Conservation (phyloP, 179 eudicot species). For the Gypsophila paniculata region DNA sequence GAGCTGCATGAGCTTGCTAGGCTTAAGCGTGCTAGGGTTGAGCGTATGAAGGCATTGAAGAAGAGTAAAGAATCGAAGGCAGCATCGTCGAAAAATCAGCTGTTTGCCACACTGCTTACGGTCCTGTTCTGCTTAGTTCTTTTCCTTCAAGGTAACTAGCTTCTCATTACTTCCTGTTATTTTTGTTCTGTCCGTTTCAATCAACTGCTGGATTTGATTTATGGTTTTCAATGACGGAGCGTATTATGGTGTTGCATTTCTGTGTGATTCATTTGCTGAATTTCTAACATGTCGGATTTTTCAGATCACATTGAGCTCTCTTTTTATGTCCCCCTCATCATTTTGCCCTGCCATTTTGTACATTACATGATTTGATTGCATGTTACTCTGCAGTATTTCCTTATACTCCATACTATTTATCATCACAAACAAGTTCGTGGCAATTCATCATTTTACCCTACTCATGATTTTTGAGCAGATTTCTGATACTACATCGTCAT, state of each 20-base stretch:
- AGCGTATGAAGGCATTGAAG: constrained; percentile 78
- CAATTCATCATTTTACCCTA: background rate
- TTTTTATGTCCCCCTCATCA: background rate
- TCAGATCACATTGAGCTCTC: background rate
- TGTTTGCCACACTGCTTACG: constrained; percentile 59
- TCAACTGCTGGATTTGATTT: background rate
- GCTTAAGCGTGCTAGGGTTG: constrained; percentile 60
- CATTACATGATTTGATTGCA: background rate
- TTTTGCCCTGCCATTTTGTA: background rate
- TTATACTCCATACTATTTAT: background rate
- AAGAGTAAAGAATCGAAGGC: constrained; percentile 58
- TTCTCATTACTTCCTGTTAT: background rate
- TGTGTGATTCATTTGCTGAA: background rate
- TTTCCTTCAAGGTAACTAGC: constrained; percentile 62
- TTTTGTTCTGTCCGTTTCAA: constrained; percentile 1
- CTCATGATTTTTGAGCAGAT: background rate
- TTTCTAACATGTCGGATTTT: background rate
- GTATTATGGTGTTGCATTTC: background rate
- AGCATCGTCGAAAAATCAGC: constrained; percentile 49
- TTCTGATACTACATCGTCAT: background rate
- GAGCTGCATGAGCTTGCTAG: constrained; percentile 62
- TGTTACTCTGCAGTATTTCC: background rate
- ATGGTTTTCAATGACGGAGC: background rate
- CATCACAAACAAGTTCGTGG: background rate
- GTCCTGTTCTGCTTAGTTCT: constrained; percentile 64